Evolutionary conservation across 306 rosid species (phyloP).

Genomic region (Acmispon strigosus): DNA sequence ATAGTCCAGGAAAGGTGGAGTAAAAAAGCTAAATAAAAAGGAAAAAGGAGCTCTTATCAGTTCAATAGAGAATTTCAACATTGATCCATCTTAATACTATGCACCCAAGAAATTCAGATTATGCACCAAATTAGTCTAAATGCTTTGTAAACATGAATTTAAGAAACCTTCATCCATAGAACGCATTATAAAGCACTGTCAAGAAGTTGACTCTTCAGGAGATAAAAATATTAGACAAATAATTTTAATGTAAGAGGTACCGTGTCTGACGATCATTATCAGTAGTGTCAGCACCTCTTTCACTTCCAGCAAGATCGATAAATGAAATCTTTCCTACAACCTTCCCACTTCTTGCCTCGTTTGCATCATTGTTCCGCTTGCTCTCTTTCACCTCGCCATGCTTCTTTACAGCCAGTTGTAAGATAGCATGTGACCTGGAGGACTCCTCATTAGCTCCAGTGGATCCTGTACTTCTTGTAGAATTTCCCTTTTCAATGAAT

Average conservation of each 20-base stretch:
- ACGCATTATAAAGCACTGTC: not conserved
- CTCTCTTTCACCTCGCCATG: conserved; percentile 75
- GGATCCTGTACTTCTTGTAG: conserved; percentile 96
- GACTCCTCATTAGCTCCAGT: conserved; percentile 99
- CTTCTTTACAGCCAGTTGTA: conserved; percentile 82
- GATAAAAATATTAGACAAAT: not conserved
- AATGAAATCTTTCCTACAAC: conserved; percentile 95
- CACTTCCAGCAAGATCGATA: conserved; percentile 99
- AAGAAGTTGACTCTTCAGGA: not conserved
- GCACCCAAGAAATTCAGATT: not conserved
- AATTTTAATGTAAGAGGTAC: conserved; percentile 27
- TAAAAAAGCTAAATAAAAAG: not conserved
- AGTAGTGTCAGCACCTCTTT: conserved; percentile 99
- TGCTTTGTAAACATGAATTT: not conserved
- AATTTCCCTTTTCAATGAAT: conserved; percentile 86
- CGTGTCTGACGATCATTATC: conserved; percentile 99
- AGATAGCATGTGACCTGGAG: conserved; percentile 97
- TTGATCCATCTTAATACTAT: not conserved
- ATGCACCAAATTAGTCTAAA: not conserved
- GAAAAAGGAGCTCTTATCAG: not conserved
- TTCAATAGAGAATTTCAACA: not conserved
- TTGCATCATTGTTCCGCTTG: conserved; percentile 69
- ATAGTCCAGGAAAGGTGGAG: not conserved
- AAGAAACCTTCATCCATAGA: not conserved
- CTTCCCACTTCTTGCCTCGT: conserved; percentile 78